Base-by-base conservation (phyloP, 768 basidiomycete genomes). In the Lentinula raphanica region DNA sequence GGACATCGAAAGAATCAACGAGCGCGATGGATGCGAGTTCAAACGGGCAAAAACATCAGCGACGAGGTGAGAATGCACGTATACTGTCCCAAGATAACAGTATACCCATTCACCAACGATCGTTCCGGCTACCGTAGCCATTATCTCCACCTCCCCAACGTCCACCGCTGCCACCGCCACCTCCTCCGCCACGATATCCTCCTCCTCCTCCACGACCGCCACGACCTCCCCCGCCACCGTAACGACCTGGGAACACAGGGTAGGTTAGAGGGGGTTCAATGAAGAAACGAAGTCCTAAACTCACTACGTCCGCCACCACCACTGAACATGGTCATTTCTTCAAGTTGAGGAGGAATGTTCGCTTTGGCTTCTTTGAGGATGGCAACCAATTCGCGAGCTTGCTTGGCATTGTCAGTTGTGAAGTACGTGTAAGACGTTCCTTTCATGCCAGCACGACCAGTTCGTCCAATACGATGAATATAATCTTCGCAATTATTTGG, bases 401-500 rank as follows among this genome's bases (percentile, higher is more conserved):
- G 85, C 74, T 97, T 97, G 51, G 92, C 86, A 71, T 97, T 96
- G 66, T 98, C 94, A 51, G 95, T 91, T 45, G 94, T 97, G 76
- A 98, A 94, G 80, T 94, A 98, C 5, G 95, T 96, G 74, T 92
- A 95, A 1, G 93, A 92, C 32, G 86, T 88, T 64, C 95, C 95
- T 71, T 85, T 95, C 83, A 87, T 82, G 48, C 93, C 93, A 48
- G 93, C 94, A 72, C 92, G 92, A 92, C 95, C 95, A 63, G 96
- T 97, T 71, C 96, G 94, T 62, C 96, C 97, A 67, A 99, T 99
- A 65, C 96, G 93, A 75, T 99, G 96, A 60, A 99, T 94, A 74
- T 98, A 98, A 73, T 97, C 95, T 77, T 96, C 94, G 67, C 91
- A 92, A 69, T 96, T 95, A 75, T 97, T 97, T 1, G 95, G 94